Base-by-base conservation (phyloP, 163 green algal genomes). In the Chlamydomonas reinhardtii region DNA sequence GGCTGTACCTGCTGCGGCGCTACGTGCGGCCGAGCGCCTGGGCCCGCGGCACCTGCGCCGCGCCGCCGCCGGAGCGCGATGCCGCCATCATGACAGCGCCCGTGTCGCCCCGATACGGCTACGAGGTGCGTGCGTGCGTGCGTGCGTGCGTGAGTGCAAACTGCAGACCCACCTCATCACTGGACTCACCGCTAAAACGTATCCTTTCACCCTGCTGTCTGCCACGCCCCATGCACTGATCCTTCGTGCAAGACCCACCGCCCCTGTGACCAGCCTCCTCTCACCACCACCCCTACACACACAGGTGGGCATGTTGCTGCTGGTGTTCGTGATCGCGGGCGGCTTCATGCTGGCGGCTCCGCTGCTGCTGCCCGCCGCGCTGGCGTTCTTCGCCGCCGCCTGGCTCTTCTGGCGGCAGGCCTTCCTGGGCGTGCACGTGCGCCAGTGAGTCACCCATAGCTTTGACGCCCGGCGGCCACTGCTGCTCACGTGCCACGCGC, bases 311-410 rank as follows among this genome's bases (percentile, higher is more conserved):
- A 92, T 94, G 77, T 84, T 96, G 54, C 89, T 98, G 80, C 93
- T 97, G 31, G 93, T 96, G 66, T 96, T 93, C 84, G 83, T 98
- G 71, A 92, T 97, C 20, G 90, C 79, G 0, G 73, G 94, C 35
- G 88, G 90, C 24, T 98, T 97, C 74, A 82, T 91, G 32, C 90
- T 97, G 59, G 92, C 95, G 22, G 92, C 88, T 17, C 90, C 90
- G 19, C 73, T 95, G 70, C 84, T 92, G 73, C 82, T 94, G 54
- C 76, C 80, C 0, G 86, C 86, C 24, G 82, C 70, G 29, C 73
- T 90, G 34, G 70, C 75, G 29, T 88, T 61, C 81, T 88, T 92
- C 31, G 73, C 75, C 27, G 79, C 90, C 22, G 84, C 86, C 20
- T 94, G 91, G 91, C 39, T 92, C 2, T 90, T 88, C 37, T 94